Conservation (phyloP, 164 flowering plant genomes). For the Aristolochia fimbriata region DNA sequence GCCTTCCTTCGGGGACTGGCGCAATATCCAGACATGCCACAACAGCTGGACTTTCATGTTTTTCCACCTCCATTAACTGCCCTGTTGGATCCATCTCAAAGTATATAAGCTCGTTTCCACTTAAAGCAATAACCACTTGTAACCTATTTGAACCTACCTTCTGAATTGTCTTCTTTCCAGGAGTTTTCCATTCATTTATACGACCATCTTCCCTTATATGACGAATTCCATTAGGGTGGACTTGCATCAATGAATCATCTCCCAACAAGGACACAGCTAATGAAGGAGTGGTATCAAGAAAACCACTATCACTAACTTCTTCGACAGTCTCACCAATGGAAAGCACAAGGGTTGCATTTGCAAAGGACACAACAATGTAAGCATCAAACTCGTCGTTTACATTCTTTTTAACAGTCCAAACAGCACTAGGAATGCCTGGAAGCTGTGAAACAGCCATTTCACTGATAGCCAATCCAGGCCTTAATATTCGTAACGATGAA, state of each 20-base stretch:
- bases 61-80: slow-evolving; percentile 93
- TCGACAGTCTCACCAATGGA: slow-evolving; percentile 99
- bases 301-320: slow-evolving; percentile 98
- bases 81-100: slow-evolving; percentile 96
- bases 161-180: slow-evolving; percentile 91
- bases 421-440: slow-evolving; percentile 96
- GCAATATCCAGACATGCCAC: slow-evolving; percentile 98
- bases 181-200: slow-evolving; percentile 97
- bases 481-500: slow-evolving; percentile 73
- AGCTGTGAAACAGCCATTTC: slow-evolving; percentile 98
- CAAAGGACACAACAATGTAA: slow-evolving; percentile 92
- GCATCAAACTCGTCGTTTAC: slow-evolving; percentile 96
- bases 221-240: slow-evolving; percentile 96
- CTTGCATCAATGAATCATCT: slow-evolving; percentile 98
- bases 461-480: slow-evolving; percentile 93
- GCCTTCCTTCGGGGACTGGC: slow-evolving; percentile 98
- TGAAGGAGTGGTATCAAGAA: slow-evolving; percentile 94
- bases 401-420: slow-evolving; percentile 97
- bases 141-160: slow-evolving; percentile 98
- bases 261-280: slow-evolving; percentile 93
- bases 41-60: slow-evolving; percentile 97
- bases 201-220: slow-evolving; percentile 99
- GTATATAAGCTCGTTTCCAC: slow-evolving; percentile 88
- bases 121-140: too few species aligned
- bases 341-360: slow-evolving; percentile 95